Evolutionary conservation across 768 basidiomycete genomes (phyloP), one percentile per base, ranked within the genome.

Genomic region (Tephrocybe sp.): DNA sequence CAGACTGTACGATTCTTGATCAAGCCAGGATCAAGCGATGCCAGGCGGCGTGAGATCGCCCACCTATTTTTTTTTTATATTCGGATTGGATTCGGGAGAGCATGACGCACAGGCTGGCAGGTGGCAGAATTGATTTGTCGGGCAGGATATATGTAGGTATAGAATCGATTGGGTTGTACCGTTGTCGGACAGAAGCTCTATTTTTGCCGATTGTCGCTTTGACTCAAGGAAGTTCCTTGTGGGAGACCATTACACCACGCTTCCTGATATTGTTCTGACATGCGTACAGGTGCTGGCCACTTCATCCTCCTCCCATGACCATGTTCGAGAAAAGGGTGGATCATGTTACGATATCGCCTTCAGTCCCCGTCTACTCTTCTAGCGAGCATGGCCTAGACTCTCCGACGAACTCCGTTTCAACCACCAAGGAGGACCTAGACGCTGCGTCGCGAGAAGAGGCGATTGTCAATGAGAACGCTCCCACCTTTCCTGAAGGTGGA

Each of bases 401-500:
- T 6, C 40, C 51, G 12, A 51, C 49, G 16, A 42, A 50, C n/a
- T 21, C 53, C 15, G 12, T 36, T 9, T 45, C 43, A 37, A 30
- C 52, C 4, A 41, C n/a, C 12, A 57, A 59, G 23, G 55, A 57
- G 16, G 50, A 53, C 27, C 15, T 45, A 2, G 57, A 58, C 24
- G 34, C 42, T 15, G 42, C 45, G 19, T 13, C 22, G 5, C 47
- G 39, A 49, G 30, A 45, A 24, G 40, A 34, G 15, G 24, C 15
- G 38, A 34, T 27, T 36, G 18, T 29, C 23, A 16, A 21, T 19
- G 33, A 16, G 36, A 52, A 40, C 34, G 4, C 55, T 7, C 57
- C 58, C 6, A 50, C 57, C 18, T 72, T 76, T 44, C 74, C 73
- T 42, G 77, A 78, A 57, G 77, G 77, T 19, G 76, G 76, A 0